These are phyloP conservation scores for Canavalia ensiformis DNA, from an alignment of 306 rosid species.

Conservation along the genomic window DNA sequence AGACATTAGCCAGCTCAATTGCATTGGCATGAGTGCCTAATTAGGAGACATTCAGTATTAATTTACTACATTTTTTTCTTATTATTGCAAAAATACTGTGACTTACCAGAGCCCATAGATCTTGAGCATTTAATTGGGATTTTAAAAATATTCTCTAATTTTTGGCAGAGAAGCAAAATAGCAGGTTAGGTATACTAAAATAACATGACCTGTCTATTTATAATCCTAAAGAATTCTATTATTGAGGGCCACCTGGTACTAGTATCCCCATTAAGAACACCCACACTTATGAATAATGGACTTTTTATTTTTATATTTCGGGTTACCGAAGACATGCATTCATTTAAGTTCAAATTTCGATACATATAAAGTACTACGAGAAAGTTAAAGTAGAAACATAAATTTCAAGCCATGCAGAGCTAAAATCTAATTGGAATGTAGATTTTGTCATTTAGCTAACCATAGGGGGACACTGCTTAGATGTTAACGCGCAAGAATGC, in stretches of 20 bases:
- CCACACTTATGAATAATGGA: constrained; percentile 1
- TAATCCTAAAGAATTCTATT: constrained; percentile 24
- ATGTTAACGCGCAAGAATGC: constrained; percentile 62
- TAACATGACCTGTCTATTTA: constrained; percentile 53
- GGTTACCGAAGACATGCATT: constrained; percentile 15
- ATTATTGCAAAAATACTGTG: constrained; percentile 51
- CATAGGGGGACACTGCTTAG: constrained; percentile 54
- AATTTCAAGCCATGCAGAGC: constrained; percentile 41
- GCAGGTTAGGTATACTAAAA: constrained; percentile 47
- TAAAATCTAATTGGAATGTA: constrained; percentile 54
- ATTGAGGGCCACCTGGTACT: constrained; percentile 46
- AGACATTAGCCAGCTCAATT: constrained; percentile 92
- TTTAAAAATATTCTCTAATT: constrained; percentile 55
- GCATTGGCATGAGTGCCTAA: constrained; percentile 73
- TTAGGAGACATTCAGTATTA: constrained; percentile 63
- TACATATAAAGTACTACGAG: constrained; percentile 1
- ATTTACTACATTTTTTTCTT: constrained; percentile 41
- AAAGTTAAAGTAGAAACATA: constrained; percentile 35
- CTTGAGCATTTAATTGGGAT: constrained; percentile 64
- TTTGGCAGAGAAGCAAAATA: constrained; percentile 45
- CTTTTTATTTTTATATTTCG: not conserved
- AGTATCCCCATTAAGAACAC: constrained; percentile 39
- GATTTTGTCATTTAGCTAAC: constrained; percentile 57
- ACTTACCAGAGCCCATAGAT: constrained; percentile 50
- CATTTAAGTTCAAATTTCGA: constrained; percentile 36